These are phyloP conservation scores for Sicyos edulis DNA, from an alignment of 306 rosid genomes.

Conservation along the genomic window DNA sequence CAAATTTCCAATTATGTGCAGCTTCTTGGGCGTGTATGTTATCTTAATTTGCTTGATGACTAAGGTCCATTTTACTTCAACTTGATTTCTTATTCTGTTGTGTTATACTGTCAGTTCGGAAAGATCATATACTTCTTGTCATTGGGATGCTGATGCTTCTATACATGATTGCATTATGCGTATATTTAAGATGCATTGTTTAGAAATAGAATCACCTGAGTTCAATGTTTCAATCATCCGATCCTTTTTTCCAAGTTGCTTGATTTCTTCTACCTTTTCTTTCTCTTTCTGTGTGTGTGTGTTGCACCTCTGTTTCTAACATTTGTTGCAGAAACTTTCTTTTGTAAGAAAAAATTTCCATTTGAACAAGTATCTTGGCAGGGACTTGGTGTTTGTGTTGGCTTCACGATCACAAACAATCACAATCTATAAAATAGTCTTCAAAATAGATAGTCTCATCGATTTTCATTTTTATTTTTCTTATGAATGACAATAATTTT, in stretches of 20 bases:
- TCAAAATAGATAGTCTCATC: background rate
- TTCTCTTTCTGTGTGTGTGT: background rate
- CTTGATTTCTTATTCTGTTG: background rate
- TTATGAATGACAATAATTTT: background rate
- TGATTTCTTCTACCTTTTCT: slow-evolving; percentile 6
- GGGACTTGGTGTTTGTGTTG: background rate
- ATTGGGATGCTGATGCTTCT: background rate
- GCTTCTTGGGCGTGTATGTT: background rate
- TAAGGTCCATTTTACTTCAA: slow-evolving; percentile 5
- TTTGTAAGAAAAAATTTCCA: background rate
- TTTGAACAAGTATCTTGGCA: background rate
- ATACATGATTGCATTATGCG: background rate
- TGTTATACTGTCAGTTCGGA: background rate
- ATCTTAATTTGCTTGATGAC: background rate
- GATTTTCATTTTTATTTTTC: background rate
- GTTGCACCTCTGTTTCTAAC: background rate
- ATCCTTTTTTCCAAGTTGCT: background rate
- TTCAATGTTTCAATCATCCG: background rate
- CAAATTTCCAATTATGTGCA: background rate
- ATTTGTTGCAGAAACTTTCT: background rate
- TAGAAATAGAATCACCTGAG: background rate
- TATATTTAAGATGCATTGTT: background rate
- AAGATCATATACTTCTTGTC: slow-evolving; percentile 5
- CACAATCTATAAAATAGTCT: background rate
- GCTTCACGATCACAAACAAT: background rate